These are phyloP conservation scores for Boletus sp. DNA, from an alignment of 768 basidiomycete genomes.

Conservation along the genomic window DNA sequence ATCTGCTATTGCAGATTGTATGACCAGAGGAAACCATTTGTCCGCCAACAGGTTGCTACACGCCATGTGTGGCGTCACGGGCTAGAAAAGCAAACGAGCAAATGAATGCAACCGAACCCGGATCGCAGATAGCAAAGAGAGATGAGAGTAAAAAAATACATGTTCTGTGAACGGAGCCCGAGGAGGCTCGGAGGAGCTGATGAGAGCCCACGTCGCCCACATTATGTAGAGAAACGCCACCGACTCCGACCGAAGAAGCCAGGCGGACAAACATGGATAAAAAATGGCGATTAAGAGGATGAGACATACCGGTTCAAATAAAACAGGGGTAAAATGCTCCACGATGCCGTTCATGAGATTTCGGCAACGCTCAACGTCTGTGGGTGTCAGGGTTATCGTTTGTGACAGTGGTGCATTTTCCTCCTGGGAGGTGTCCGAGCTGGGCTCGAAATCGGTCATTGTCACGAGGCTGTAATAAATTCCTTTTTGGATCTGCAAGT, in stretches of 20 bases:
- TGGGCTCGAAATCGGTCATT: constrained; percentile 52
- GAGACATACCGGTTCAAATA: constrained; percentile 58
- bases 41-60: constrained; percentile 75
- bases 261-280: background rate
- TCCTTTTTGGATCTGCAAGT: constrained; percentile 53
- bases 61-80: constrained; percentile 66
- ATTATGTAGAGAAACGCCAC: background rate
- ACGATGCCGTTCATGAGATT: constrained; percentile 56
- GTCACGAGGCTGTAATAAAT: constrained; percentile 65
- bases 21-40: constrained; percentile 70
- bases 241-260: background rate
- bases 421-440: constrained; percentile 20
- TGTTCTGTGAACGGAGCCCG: background rate
- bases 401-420: background rate
- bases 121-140: background rate
- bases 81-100: constrained; percentile 12
- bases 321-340: constrained; percentile 64
- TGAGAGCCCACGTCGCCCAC: background rate
- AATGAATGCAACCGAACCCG: background rate
- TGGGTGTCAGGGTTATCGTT: constrained; percentile 28
- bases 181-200: no score
- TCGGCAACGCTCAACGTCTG: constrained; percentile 40
- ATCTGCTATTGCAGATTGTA: constrained; percentile 58
- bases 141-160: background rate
- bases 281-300: no score